A percentile compares a stretch with the other conserved stretches of the same genome.
phyloP scores from a whole-genome alignment of 2,329 filamentous ascomycete genomes.

The Ambrosiella xylebori region DNA sequence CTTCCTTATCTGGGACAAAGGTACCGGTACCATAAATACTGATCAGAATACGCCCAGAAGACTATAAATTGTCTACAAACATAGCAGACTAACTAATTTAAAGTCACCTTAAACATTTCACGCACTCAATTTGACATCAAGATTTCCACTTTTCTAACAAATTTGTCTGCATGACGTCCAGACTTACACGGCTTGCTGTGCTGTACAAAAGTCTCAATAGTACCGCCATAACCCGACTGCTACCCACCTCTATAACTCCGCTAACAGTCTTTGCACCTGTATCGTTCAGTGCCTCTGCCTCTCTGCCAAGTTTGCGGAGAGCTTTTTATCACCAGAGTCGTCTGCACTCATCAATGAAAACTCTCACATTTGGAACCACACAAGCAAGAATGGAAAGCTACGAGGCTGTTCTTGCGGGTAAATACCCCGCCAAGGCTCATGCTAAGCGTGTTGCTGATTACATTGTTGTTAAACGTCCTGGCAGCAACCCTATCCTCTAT shows the following conservation, averaged over 20 bases:
- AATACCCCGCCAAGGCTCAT: slow-evolving; percentile 75
- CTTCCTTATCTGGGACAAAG: not conserved
- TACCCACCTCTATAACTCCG: not conserved
- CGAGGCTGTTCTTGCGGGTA: slow-evolving; percentile 38
- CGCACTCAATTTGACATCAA: not conserved
- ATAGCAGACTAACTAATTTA: no score
- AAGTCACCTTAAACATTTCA: not conserved
- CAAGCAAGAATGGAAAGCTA: slow-evolving; percentile 12
- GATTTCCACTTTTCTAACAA: not conserved
- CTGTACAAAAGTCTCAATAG: slow-evolving; percentile 2
- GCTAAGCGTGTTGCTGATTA: slow-evolving; percentile 67
- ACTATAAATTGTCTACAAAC: no score
- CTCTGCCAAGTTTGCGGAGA: not conserved
- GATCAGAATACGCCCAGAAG: no score
- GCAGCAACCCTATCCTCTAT: slow-evolving; percentile 57
- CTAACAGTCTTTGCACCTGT: not conserved
- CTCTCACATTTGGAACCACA: slow-evolving; percentile 1
- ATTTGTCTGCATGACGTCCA: not conserved
- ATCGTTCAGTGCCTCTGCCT: not conserved
- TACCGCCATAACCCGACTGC: not conserved
- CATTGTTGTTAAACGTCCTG: slow-evolving; percentile 49
- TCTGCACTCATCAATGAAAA: slow-evolving; percentile 1
- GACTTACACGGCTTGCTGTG: not conserved
- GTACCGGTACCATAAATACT: not conserved
- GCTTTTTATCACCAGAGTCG: not conserved